Evolutionary conservation across 2,329 filamentous ascomycete genomes (phyloP).

Genomic region (Phialophora expanda): DNA sequence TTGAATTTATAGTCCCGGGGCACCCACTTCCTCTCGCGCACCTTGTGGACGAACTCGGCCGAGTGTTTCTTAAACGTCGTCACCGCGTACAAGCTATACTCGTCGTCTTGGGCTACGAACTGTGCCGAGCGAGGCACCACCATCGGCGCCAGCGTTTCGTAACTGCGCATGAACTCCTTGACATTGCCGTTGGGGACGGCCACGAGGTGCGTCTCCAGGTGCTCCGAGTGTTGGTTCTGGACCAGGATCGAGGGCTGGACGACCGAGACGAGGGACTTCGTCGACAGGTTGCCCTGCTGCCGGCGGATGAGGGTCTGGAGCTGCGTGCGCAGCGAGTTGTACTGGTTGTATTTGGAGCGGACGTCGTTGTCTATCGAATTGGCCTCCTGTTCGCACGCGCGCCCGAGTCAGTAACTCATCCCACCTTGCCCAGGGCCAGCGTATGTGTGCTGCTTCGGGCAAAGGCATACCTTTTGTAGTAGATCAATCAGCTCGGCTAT

Average conservation of each 20-base stretch:
- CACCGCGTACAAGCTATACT: conserved; percentile 86
- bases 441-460: too few species aligned
- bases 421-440: not conserved
- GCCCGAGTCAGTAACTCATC: not conserved
- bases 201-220: conserved; percentile 92
- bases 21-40: conserved; percentile 90
- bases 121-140: conserved; percentile 87
- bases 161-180: conserved; percentile 87
- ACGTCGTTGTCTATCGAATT: conserved; percentile 93
- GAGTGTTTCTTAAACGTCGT: conserved; percentile 93
- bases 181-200: conserved; percentile 79
- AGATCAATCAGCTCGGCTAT: conserved; percentile 84
- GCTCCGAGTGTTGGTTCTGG: conserved; percentile 76
- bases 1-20: conserved; percentile 93
- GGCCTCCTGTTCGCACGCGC: conserved; percentile 68
- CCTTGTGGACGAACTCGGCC: conserved; percentile 87
- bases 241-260: conserved; percentile 78
- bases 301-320: conserved; percentile 80
- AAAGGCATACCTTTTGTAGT: conserved; percentile 73
- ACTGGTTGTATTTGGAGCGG: conserved; percentile 91
- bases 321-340: conserved; percentile 87
- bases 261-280: conserved; percentile 86
- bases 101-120: conserved; percentile 81
- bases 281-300: conserved; percentile 92
- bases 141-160: conserved; percentile 88